phyloP scores from a whole-genome alignment of 495 filamentous ascomycete species.

The Hyaloscypha finlandica region DNA sequence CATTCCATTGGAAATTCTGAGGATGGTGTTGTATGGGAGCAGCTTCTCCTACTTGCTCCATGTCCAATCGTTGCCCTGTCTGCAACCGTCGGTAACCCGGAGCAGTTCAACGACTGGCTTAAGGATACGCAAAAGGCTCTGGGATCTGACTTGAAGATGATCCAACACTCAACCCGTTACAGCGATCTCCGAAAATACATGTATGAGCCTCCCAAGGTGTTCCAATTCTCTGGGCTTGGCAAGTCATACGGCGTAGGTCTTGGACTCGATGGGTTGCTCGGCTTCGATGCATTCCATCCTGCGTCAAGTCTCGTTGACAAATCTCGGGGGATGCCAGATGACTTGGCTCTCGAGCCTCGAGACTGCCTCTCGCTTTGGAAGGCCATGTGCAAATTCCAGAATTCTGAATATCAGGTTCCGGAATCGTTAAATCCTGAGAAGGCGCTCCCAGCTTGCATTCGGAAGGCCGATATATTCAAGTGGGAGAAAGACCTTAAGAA shows the following conservation, averaged over 20 bases:
- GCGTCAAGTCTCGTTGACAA: slow-evolving; percentile 61
- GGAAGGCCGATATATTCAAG: slow-evolving; percentile 61
- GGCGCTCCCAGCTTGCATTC: slow-evolving; percentile 43
- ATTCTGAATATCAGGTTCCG: slow-evolving; percentile 45
- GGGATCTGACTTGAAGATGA: slow-evolving; percentile 61
- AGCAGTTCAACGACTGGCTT: slow-evolving; percentile 70
- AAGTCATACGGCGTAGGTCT: slow-evolving; percentile 40
- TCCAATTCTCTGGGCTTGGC: slow-evolving; percentile 59
- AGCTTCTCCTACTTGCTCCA: slow-evolving; percentile 70
- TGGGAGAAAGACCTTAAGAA: slow-evolving; percentile 68
- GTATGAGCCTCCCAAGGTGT: slow-evolving; percentile 52
- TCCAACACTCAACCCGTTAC: slow-evolving; percentile 66
- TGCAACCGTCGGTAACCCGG: slow-evolving; percentile 76
- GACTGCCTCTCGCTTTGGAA: slow-evolving; percentile 69
- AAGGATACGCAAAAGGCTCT: slow-evolving; percentile 54
- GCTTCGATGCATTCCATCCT: slow-evolving; percentile 68
- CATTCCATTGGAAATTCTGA: slow-evolving; percentile 78
- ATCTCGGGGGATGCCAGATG: slow-evolving; percentile 59
- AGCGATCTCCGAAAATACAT: slow-evolving; percentile 74
- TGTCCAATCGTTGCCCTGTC: slow-evolving; percentile 82
- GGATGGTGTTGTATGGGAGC: slow-evolving; percentile 81
- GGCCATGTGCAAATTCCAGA: slow-evolving; percentile 56
- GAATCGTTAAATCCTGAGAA: slow-evolving; percentile 48
- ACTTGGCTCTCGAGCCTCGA: slow-evolving; percentile 67
- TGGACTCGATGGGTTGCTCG: slow-evolving; percentile 51